A percentile compares a stretch with the other conserved stretches of the same genome.
Evolutionary conservation across 768 basidiomycete species (phyloP).

Genomic region (Boletus tomentosulus): DNA sequence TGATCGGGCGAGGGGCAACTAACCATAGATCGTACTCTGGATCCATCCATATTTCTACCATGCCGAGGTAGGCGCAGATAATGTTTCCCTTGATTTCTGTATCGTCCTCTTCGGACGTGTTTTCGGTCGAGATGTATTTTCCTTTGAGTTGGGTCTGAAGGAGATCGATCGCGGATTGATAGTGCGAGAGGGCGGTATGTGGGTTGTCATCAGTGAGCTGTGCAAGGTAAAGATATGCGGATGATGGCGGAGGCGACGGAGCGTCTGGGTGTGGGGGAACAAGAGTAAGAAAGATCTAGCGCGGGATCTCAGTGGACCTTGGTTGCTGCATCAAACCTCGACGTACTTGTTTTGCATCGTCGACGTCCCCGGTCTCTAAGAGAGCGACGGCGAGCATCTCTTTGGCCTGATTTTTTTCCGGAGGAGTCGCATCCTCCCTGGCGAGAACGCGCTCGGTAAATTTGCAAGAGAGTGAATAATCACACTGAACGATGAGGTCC

Average conservation of each 20-base stretch:
- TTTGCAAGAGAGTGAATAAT: constrained; percentile 74
- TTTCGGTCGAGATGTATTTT: constrained; percentile 49
- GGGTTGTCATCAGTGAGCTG: constrained; percentile 81
- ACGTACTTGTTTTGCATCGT: constrained; percentile 65
- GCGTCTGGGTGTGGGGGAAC: constrained; percentile 60
- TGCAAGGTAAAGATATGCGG: constrained; percentile 86
- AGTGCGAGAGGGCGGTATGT: constrained; percentile 65
- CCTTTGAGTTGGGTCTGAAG: constrained; percentile 68
- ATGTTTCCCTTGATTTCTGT: constrained; percentile 61
- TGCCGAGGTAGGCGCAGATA: constrained; percentile 76
- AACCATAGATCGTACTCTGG: constrained; percentile 84
- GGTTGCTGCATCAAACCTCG: neutral
- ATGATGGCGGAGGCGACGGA: constrained; percentile 58
- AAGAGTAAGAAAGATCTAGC: constrained; percentile 59
- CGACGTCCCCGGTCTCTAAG: constrained; percentile 75
- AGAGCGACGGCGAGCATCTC: constrained; percentile 80
- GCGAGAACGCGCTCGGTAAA: constrained; percentile 69
- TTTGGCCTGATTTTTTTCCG: constrained; percentile 60
- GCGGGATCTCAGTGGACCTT: neutral
- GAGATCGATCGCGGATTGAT: constrained; percentile 75
- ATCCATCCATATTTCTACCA: constrained; percentile 98
- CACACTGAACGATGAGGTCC: constrained; percentile 75
- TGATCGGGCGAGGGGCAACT: neutral
- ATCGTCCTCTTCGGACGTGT: constrained; percentile 29
- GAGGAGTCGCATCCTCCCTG: constrained; percentile 38